phyloP scores from a whole-genome alignment of 176 grass and related monocot species.

The Secale cereale region DNA sequence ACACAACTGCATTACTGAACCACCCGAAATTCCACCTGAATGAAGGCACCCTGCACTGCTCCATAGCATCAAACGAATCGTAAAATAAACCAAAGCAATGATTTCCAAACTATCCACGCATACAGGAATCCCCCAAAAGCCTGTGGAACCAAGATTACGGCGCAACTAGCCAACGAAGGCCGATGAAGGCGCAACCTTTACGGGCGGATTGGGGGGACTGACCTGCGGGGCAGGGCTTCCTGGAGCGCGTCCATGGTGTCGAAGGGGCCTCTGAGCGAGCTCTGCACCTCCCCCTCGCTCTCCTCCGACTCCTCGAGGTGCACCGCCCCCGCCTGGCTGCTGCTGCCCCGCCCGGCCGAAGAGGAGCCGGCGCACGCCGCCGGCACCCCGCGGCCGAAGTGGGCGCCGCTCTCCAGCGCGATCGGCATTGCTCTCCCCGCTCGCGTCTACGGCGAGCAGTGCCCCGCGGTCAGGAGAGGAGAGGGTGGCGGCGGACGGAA shows the following conservation, averaged over 20 bases:
- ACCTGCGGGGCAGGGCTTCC: conserved; percentile 68
- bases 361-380: conserved; percentile 27
- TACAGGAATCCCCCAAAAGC: not conserved
- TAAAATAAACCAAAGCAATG: not conserved
- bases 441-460: conserved; percentile 34
- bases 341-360: conserved; percentile 48
- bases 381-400: not conserved
- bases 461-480: conserved; percentile 13
- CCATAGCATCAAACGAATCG: not conserved
- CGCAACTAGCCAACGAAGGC: not conserved
- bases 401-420: conserved; percentile 36
- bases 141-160: not conserved
- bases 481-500: not conserved
- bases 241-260: conserved; percentile 79
- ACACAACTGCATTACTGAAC: not conserved
- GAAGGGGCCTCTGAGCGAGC: conserved; percentile 53
- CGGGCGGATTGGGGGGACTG: not conserved
- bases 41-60: not conserved
- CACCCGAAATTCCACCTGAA: not conserved
- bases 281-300: conserved; percentile 66
- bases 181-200: not conserved
- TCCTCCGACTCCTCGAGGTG: conserved; percentile 41
- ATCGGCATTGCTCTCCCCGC: conserved; percentile 36
- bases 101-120: not conserved
- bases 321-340: conserved; percentile 28